Evolutionary conservation across 2,329 filamentous ascomycete genomes (phyloP).

Genomic region (Phialophora expanda): DNA sequence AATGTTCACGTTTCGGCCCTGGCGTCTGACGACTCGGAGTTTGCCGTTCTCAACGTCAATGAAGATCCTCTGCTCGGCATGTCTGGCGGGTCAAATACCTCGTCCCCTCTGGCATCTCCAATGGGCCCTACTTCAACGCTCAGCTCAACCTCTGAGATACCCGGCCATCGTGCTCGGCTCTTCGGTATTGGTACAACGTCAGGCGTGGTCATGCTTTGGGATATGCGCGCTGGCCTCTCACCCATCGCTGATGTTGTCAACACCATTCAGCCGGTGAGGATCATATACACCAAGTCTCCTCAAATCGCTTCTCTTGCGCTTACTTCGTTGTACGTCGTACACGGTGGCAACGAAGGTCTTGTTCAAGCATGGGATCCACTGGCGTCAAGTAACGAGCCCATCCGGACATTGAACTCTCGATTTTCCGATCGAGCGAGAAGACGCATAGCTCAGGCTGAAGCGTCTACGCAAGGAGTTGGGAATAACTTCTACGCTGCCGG

Average conservation of each 20-base stretch:
- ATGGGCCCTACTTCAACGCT: conserved; percentile 51
- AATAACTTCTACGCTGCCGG: conserved; percentile 81
- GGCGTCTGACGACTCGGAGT: conserved; percentile 74
- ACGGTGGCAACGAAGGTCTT: conserved; percentile 91
- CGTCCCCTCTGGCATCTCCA: conserved; percentile 61
- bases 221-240: conserved; percentile 71
- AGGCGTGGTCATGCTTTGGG: conserved; percentile 82
- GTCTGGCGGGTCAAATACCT: conserved; percentile 59
- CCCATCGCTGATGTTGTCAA: conserved; percentile 61
- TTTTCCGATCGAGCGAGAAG: conserved; percentile 83
- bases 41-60: conserved; percentile 70
- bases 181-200: conserved; percentile 79
- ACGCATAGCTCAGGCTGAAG: conserved; percentile 69
- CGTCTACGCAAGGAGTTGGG: conserved; percentile 69
- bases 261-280: conserved; percentile 71
- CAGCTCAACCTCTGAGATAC: conserved; percentile 65
- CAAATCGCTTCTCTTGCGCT: conserved; percentile 81
- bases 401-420: conserved; percentile 84
- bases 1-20: conserved; percentile 69
- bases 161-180: conserved; percentile 81
- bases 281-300: conserved; percentile 89
- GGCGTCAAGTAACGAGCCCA: conserved; percentile 75
- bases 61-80: conserved; percentile 77
- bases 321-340: conserved; percentile 84
- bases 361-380: conserved; percentile 98